Evolutionary conservation across 2,329 filamentous ascomycete species (phyloP).

Genomic region (Nectriaceae sp.): DNA sequence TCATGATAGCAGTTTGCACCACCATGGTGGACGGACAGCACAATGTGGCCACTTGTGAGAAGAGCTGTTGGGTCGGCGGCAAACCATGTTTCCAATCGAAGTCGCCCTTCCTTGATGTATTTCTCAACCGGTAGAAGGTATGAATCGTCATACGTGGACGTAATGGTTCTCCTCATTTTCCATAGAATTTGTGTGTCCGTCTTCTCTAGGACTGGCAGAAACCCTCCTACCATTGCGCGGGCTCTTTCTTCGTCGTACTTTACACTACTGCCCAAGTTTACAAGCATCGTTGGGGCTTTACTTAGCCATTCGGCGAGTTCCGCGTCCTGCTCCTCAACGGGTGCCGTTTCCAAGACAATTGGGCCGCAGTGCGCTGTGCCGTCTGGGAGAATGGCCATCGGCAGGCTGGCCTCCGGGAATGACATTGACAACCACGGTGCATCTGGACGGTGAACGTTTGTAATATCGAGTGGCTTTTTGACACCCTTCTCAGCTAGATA

Average conservation of each 20-base stretch:
- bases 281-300: slow-evolving; percentile 43
- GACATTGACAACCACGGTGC: slow-evolving; percentile 28
- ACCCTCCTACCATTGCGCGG: slow-evolving; percentile 26
- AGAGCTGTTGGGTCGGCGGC: slow-evolving; percentile 34
- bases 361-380: slow-evolving; percentile 38
- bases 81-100: slow-evolving; percentile 32
- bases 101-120: slow-evolving; percentile 20
- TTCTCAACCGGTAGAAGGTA: slow-evolving; percentile 11
- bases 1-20: slow-evolving; percentile 46
- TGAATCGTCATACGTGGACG: slow-evolving; percentile 13
- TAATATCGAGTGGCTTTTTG: slow-evolving; percentile 21
- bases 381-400: slow-evolving; percentile 39
- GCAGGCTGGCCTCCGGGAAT: slow-evolving; percentile 28
- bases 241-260: slow-evolving; percentile 25
- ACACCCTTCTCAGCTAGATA: slow-evolving; percentile 35
- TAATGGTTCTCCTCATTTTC: slow-evolving; percentile 31
- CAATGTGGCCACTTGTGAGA: slow-evolving; percentile 36
- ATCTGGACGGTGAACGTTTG: slow-evolving; percentile 20
- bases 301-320: slow-evolving; percentile 46
- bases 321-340: slow-evolving; percentile 41
- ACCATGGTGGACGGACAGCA: slow-evolving; percentile 41
- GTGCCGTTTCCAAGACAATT: slow-evolving; percentile 40
- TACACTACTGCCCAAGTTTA: slow-evolving; percentile 49
- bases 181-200: slow-evolving; percentile 35
- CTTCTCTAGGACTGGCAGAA: slow-evolving; percentile 21